Base-by-base conservation (phyloP, 2,329 filamentous ascomycete genomes). In the Hawksworthiomyces lignivorus region DNA sequence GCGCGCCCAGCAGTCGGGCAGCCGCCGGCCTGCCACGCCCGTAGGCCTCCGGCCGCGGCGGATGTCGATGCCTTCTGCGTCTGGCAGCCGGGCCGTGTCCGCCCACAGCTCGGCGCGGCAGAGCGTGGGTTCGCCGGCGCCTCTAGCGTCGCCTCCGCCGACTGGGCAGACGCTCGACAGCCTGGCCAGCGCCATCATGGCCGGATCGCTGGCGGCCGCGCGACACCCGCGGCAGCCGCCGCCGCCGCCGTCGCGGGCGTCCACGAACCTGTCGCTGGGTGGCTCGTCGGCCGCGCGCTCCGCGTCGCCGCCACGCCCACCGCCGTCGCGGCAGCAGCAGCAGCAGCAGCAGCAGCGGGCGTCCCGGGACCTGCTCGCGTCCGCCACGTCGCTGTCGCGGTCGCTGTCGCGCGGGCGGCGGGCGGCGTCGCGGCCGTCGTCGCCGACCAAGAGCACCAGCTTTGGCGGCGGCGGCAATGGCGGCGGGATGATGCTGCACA, bases 131-230 rank as follows among this genome's bases (percentile, higher is more conserved):
- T 26, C 33, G 28, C 12, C 24, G 18, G 18, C 37, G 12, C 20
- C 41, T 8, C 3, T 10, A 1, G 17, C 35, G 18, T 14, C 37
- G 29, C 29, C 28, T 7, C 20, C 30, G 24, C 28, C 36, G 30
- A 12, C 24, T 4, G 8, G 8, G 24, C 12, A 8, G 8, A 12
- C 24, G 24, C 24, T 85, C 9, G 73, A 81, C 45, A 79, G 79
- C 0, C 72, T 89, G 7, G 80, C 83, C 11, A 77, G 77, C 52
- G 85, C 85, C 48, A 87, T 89, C 44, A 73, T 89, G 53, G 84
- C 84, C 3, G 80, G 83, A 2, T 84, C 80, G 19, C 67, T 89
- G 0, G 85, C 85, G 5, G 77, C 82, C 1, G 70, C 79, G 3
- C 75, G 78, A 48, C 64, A 62, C 41, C n/a, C n/a, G n/a, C n/a